These are phyloP conservation scores for Cystobasidium ongulense DNA, from an alignment of 768 basidiomycete genomes.

Conservation along the genomic window DNA sequence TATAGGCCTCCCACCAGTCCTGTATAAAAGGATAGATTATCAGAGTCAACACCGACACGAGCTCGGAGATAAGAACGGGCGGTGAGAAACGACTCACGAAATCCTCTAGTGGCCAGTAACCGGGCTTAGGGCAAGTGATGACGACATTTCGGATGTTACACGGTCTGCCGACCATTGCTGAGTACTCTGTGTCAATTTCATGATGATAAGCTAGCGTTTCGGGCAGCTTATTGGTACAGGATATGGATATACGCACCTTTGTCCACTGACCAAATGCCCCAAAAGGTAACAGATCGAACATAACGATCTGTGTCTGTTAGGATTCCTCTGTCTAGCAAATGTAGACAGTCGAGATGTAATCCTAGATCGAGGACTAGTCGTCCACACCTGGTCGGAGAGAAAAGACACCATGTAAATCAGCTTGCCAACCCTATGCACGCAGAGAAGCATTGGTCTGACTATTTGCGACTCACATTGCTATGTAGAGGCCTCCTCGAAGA, in stretches of 20 bases:
- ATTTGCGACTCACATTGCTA: neutral
- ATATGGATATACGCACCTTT: no score
- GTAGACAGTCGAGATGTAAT: conserved; percentile 13
- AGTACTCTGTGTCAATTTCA: no score
- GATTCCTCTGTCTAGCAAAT: neutral
- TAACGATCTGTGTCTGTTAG: conserved; percentile 12
- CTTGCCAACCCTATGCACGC: neutral
- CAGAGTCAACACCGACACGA: no score
- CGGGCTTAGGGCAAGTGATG: conserved; percentile 7
- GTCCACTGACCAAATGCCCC: conserved; percentile 5
- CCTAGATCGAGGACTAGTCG: conserved; percentile 18
- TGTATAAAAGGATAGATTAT: neutral
- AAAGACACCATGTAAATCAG: neutral
- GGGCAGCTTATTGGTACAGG: no score
- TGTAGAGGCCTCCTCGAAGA: conserved; percentile 17
- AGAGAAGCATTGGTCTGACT: no score
- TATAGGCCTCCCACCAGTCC: conserved; percentile 3
- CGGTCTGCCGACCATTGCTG: neutral
- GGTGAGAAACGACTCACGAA: neutral
- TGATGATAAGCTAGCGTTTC: no score
- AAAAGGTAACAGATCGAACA: conserved; percentile 2
- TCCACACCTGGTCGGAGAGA: neutral
- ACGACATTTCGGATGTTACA: neutral
- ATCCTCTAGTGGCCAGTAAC: neutral
- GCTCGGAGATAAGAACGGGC: no score